phyloP scores from a whole-genome alignment of 2,329 filamentous ascomycete species.

The Penicillium sp. region DNA sequence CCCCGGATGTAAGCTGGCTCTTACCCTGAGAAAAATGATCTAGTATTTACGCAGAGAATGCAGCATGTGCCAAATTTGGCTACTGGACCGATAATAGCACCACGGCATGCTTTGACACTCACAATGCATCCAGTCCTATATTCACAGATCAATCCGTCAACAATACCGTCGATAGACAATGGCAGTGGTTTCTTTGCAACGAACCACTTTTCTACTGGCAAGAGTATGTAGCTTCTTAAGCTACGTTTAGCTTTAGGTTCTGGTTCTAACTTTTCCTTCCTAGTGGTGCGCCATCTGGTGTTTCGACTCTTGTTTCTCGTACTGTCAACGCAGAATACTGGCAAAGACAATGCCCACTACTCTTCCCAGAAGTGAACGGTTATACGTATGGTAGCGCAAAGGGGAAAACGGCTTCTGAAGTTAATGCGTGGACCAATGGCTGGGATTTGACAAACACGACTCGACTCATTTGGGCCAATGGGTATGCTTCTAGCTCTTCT shows the following conservation, averaged over 20 bases:
- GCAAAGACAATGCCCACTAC: conserved; percentile 59
- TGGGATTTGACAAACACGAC: conserved; percentile 59
- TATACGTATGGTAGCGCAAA: conserved; percentile 55
- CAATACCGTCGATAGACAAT: conserved; percentile 58
- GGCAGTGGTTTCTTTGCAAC: conserved; percentile 67
- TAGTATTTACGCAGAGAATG: background rate
- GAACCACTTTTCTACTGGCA: conserved; percentile 66
- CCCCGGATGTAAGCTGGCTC: conserved; percentile 51
- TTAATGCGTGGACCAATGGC: conserved; percentile 61
- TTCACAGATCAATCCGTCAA: conserved; percentile 55
- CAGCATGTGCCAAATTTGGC: conserved; percentile 54
- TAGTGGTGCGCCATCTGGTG: conserved; percentile 52
- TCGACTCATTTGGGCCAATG: conserved; percentile 63
- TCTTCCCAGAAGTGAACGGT: conserved; percentile 58
- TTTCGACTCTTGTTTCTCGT: conserved; percentile 57
- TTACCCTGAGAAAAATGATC: background rate
- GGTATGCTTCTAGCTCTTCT: conserved; percentile 33
- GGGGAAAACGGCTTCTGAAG: conserved; percentile 52
- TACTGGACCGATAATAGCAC: conserved; percentile 53
- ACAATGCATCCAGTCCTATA: conserved; percentile 54
- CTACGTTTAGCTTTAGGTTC: background rate
- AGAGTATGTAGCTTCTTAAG: conserved; percentile 41
- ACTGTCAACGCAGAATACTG: conserved; percentile 58
- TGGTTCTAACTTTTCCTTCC: conserved; percentile 42
- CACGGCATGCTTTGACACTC: conserved; percentile 58